These are phyloP conservation scores for Smallanthus sonchifolius DNA, from an alignment of 129 eudicot genomes.

Conservation along the genomic window DNA sequence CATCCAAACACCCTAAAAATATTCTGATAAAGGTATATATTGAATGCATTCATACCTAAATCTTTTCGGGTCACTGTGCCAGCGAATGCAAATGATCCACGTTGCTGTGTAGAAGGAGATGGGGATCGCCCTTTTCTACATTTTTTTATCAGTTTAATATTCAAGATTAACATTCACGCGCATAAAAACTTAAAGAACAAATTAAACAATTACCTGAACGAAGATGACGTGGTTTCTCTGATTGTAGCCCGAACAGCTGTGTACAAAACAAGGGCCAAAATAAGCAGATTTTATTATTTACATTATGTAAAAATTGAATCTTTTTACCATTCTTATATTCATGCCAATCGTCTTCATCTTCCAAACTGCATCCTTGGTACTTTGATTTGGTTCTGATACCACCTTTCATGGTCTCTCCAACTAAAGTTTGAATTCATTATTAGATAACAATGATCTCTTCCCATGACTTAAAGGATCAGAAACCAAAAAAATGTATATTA, in stretches of 20 bases:
- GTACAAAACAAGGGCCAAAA: neutral
- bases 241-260: conserved; percentile 79
- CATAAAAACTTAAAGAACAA: neutral
- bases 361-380: conserved; percentile 58
- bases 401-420: conserved; percentile 68
- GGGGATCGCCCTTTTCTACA: conserved; percentile 62
- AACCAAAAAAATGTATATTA: no score
- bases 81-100: conserved; percentile 47
- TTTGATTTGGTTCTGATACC: conserved; percentile 45
- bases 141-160: conserved; percentile 12
- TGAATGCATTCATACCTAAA: conserved; percentile 13
- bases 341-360: conserved; percentile 69
- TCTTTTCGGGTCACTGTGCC: conserved; percentile 33
- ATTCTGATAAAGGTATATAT: neutral
- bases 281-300: neutral
- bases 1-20: neutral
- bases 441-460: neutral
- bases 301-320: conserved; percentile 26
- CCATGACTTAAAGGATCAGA: neutral
- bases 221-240: conserved; percentile 50
- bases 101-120: conserved; percentile 51
- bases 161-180: neutral
- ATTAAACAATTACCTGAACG: conserved; percentile 38
- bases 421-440: conserved; percentile 27
- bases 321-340: conserved; percentile 56